Conservation (phyloP, 805 yeast species). For the Kuraishia hungarica region DNA sequence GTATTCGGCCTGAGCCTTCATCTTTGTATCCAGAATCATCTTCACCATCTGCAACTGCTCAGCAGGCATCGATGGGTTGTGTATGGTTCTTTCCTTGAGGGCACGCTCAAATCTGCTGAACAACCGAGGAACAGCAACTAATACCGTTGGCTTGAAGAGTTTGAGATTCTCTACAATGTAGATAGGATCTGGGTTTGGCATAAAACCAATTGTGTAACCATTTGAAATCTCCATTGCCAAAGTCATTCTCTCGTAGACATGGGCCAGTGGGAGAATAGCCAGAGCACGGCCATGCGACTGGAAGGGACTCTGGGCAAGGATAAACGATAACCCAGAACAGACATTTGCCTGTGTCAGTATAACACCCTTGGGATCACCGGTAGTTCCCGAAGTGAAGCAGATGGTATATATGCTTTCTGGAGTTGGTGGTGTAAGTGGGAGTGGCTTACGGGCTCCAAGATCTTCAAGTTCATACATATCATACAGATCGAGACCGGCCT, state of each 20-base stretch:
- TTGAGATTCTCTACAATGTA: constrained; percentile 52
- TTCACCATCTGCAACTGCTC: constrained; percentile 1
- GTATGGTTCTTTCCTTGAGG: constrained; percentile 36
- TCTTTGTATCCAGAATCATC: constrained; percentile 5
- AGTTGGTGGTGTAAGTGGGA: constrained; percentile 21
- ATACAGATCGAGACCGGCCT: constrained; percentile 17
- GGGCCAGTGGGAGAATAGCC: constrained; percentile 10
- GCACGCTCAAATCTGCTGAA: constrained; percentile 55
- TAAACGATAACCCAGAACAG: constrained; percentile 24
- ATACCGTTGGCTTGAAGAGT: constrained; percentile 40
- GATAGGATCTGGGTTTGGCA: constrained; percentile 39
- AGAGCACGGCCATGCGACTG: background rate
- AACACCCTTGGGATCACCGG: constrained; percentile 81
- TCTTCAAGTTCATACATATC: constrained; percentile 31
- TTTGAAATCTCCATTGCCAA: constrained; percentile 1
- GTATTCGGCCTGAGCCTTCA: constrained; percentile 6
- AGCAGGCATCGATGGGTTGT: constrained; percentile 8
- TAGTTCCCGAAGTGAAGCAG: constrained; percentile 55
- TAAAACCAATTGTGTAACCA: constrained; percentile 33
- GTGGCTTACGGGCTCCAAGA: constrained; percentile 39
- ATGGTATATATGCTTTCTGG: constrained; percentile 29
- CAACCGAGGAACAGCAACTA: constrained; percentile 58
- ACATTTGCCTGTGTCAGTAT: constrained; percentile 51
- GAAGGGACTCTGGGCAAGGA: background rate
- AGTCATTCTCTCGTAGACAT: constrained; percentile 11